Evolutionary conservation across 2,329 filamentous ascomycete genomes (phyloP), one percentile per base, ranked within the genome.

Genomic region (Mollisiaceae sp.): DNA sequence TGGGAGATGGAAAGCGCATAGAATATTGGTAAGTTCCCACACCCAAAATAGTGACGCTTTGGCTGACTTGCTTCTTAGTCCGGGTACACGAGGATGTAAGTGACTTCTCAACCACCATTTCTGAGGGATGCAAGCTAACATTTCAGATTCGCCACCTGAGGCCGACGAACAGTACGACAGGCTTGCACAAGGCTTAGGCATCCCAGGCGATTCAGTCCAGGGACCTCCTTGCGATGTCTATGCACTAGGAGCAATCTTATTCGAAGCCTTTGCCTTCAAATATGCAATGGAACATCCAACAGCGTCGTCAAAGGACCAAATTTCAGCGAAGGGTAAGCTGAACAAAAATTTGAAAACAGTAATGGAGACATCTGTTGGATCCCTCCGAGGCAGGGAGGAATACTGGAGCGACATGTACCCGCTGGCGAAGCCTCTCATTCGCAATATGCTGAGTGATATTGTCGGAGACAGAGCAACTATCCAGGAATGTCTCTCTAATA

Each of bases 211-310:
- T 6, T 32, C 50, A 14, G 32, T 54, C 22, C 11, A 18, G n/a
- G 50, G 50, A 15, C 50, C 50, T 15, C 50, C 50, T 35, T 54
- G 50, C 50, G 50, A 54, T 18, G 24, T 54, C 27, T 54, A 32
- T 24, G 27, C 50, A 20, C 14, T 32, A 18, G 50, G 50, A 9
- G 15, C 15, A 8, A 54, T 54, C n/a, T 5, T 35, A 14, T 54
- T 54, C 27, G 50, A 54, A 35, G 50, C 50, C 12, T 50, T 24
- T 50, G 45, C 45, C 22, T 22, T n/a, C 18, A 50, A 50, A 14
- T 50, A 50, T 22, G 45, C 22, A 20, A 22, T n/a, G 45, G 45
- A 50, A 11, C 4, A 43, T 4, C 6, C 6, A 18, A 15, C 15
- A 43, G 6, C 12, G 6, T 32, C 27, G 27, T 32, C 41, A 43